A percentile compares a stretch with the other conserved stretches of the same genome.
These are phyloP conservation scores for Diplodia sapinea DNA, from an alignment of 2,329 filamentous ascomycete genomes.

Conservation along the genomic window DNA sequence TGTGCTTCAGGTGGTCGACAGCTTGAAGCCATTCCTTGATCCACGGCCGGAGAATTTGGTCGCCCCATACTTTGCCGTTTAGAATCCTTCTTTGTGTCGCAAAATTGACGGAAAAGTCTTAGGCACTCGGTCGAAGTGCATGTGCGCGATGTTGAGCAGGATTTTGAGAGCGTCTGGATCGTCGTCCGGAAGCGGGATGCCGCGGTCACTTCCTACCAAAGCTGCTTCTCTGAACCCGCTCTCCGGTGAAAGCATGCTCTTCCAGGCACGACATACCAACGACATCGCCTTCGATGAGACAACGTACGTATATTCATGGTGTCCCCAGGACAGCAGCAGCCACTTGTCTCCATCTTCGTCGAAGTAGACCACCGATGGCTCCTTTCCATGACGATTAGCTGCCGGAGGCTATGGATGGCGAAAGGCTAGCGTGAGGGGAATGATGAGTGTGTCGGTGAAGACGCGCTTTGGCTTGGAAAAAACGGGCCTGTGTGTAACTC, in stretches of 20 bases:
- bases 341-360: slow-evolving; percentile 10
- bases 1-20: neutral
- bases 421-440: neutral
- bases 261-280: neutral
- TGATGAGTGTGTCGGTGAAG: no score
- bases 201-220: neutral
- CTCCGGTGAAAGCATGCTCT: neutral
- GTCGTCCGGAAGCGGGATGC: slow-evolving; percentile 30
- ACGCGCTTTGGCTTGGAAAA: no score
- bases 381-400: neutral
- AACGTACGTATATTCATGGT: neutral
- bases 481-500: no score
- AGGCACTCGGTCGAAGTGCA: slow-evolving; percentile 15
- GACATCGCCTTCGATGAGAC: slow-evolving; percentile 15
- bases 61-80: slow-evolving; percentile 27
- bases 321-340: neutral
- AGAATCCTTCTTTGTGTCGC: no score
- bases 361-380: neutral
- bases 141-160: slow-evolving; percentile 30
- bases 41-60: slow-evolving; percentile 19
- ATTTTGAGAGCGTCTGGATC: slow-evolving; percentile 15
- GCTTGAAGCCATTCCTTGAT: slow-evolving; percentile 5
- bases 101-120: no score
- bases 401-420: neutral
- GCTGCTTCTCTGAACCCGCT: slow-evolving; percentile 5